Percentiles rank a stretch among this genome's conserved stretches.
Conservation (phyloP, 1,284 basidiomycete genomes). For the Gomphus bonarii region DNA sequence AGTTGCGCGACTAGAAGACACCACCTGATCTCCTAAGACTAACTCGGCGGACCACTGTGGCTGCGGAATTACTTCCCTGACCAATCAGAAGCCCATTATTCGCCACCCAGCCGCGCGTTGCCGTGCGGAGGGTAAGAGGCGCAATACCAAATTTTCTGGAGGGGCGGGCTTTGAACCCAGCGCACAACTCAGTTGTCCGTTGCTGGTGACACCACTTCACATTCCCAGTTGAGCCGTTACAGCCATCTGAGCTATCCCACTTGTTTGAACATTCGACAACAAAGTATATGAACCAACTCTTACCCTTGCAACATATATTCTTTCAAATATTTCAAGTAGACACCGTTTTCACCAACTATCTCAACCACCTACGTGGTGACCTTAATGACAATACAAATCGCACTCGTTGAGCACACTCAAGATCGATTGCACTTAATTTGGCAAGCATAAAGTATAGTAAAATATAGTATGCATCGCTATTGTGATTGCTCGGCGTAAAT, state of each 20-base stretch:
- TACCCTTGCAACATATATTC: too few relatives aligned
- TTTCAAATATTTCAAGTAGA: too few relatives aligned
- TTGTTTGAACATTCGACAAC: too few relatives aligned
- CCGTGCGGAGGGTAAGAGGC: slow-evolving; percentile 43
- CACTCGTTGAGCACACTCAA: too few relatives aligned
- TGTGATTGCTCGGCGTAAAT: slow-evolving; percentile 43
- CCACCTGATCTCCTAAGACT: slow-evolving; percentile 80
- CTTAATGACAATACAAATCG: too few relatives aligned
- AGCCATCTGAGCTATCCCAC: slow-evolving; percentile 55
- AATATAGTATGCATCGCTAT: slow-evolving; percentile 5
- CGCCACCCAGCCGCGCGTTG: slow-evolving; percentile 54
- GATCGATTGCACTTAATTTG: too few relatives aligned
- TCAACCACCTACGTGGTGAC: too few relatives aligned
- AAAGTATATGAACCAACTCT: too few relatives aligned
- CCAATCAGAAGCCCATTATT: slow-evolving; percentile 72
- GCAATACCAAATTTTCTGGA: slow-evolving; percentile 85
- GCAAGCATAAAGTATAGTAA: too few relatives aligned
- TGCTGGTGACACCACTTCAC: slow-evolving; percentile 53
- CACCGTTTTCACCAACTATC: too few relatives aligned
- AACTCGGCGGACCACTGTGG: slow-evolving; percentile 73
- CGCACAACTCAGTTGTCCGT: slow-evolving; percentile 54
- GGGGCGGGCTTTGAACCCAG: slow-evolving; percentile 84
- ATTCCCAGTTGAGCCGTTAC: slow-evolving; percentile 75
- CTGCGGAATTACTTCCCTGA: slow-evolving; percentile 88
- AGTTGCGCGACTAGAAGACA: too few relatives aligned